phyloP scores from a whole-genome alignment of 495 filamentous ascomycete genomes.

The Daldinia vernicosa region DNA sequence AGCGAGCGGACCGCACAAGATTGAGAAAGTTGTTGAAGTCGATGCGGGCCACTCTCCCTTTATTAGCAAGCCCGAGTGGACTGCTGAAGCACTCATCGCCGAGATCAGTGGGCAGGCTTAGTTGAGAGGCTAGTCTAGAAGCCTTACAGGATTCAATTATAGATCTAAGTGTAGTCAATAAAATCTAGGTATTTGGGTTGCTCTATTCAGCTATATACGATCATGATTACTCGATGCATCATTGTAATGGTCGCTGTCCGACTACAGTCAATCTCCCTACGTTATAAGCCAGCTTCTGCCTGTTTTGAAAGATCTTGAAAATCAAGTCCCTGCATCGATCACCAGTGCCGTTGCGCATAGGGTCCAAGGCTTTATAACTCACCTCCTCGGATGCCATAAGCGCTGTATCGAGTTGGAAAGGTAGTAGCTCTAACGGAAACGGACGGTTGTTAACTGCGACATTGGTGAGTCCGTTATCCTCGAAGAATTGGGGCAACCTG shows the following conservation, averaged over 20 bases:
- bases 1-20: conserved; percentile 24
- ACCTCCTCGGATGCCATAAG: background rate
- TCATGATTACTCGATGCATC: background rate
- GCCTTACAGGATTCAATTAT: background rate
- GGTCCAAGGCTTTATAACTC: background rate
- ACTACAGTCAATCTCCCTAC: conserved; percentile 17
- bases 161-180: background rate
- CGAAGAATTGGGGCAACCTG: background rate
- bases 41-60: conserved; percentile 31
- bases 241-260: conserved; percentile 11
- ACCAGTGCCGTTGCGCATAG: background rate
- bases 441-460: background rate
- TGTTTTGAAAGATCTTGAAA: conserved; percentile 11
- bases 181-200: background rate
- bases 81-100: conserved; percentile 10
- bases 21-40: conserved; percentile 20
- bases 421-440: background rate
- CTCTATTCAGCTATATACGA: background rate
- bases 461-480: background rate
- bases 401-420: background rate
- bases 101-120: background rate
- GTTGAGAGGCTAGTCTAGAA: background rate
- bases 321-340: conserved; percentile 15
- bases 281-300: conserved; percentile 18
- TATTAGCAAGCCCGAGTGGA: conserved; percentile 23